These are phyloP conservation scores for Lentinula raphanica DNA, from an alignment of 768 basidiomycete species.

Conservation along the genomic window DNA sequence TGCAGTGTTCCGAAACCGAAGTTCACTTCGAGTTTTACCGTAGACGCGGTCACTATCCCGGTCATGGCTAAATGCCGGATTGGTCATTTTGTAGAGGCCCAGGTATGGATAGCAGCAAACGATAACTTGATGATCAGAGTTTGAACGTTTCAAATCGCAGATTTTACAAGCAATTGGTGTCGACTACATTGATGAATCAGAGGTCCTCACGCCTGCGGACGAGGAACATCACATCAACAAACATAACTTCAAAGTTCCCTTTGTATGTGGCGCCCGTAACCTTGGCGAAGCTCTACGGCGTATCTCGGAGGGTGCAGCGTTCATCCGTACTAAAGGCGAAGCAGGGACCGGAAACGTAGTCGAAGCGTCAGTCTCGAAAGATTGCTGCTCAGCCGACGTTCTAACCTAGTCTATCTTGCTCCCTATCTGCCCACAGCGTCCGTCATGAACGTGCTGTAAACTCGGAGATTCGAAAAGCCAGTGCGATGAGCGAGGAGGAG, in stretches of 20 bases:
- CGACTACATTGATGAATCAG: slow-evolving; percentile 95
- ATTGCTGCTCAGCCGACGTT: neutral
- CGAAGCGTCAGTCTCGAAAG: slow-evolving; percentile 51
- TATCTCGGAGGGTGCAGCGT: slow-evolving; percentile 95
- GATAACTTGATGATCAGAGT: neutral
- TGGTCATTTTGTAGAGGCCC: slow-evolving; percentile 96
- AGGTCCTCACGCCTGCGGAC: slow-evolving; percentile 94
- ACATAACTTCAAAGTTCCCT: slow-evolving; percentile 90
- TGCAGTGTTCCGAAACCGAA: neutral
- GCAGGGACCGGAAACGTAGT: slow-evolving; percentile 88
- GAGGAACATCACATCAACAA: slow-evolving; percentile 97
- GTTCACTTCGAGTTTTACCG: neutral
- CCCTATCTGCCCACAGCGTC: slow-evolving; percentile 35
- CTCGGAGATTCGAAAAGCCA: slow-evolving; percentile 78
- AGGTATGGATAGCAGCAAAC: slow-evolving; percentile 37
- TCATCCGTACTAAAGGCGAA: slow-evolving; percentile 97
- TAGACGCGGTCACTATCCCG: slow-evolving; percentile 84
- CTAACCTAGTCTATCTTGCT: neutral
- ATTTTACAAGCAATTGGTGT: slow-evolving; percentile 92
- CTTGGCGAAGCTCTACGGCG: slow-evolving; percentile 94
- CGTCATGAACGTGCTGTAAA: slow-evolving; percentile 83
- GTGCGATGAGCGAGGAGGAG: slow-evolving; percentile 91
- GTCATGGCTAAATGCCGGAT: slow-evolving; percentile 97
- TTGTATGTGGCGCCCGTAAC: slow-evolving; percentile 93
- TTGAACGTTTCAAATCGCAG: slow-evolving; percentile 33